Percentiles rank a stretch among this genome's conserved stretches.
phyloP scores from a whole-genome alignment of 2,329 filamentous ascomycete species.

The Microsporum canis region DNA sequence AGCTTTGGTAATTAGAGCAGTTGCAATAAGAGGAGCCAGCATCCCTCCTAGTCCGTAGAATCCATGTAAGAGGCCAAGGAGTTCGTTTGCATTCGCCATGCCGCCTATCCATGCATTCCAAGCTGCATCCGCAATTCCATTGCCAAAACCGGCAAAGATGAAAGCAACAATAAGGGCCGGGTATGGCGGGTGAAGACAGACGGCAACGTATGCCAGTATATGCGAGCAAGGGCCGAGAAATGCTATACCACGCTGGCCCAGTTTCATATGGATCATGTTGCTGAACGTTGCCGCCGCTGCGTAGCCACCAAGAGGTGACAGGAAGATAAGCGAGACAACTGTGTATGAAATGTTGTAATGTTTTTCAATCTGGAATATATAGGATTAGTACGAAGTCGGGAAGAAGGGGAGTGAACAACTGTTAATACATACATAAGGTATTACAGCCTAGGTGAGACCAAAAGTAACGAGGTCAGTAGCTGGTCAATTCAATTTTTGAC shows the following conservation, averaged over 20 bases:
- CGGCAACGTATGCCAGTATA: constrained; percentile 52
- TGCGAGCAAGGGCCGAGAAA: constrained; percentile 52
- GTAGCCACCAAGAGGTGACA: constrained; percentile 39
- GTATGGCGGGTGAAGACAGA: constrained; percentile 58
- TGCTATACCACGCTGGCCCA: constrained; percentile 62
- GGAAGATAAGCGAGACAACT: constrained; percentile 38
- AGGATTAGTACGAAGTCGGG: constrained; percentile 9
- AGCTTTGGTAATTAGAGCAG: constrained; percentile 56
- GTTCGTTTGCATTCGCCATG: constrained; percentile 59
- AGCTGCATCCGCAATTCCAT: constrained; percentile 47
- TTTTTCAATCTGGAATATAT: constrained; percentile 26
- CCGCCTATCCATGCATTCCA: constrained; percentile 54
- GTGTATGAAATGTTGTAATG: constrained; percentile 37
- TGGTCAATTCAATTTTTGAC: neutral
- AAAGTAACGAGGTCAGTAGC: neutral
- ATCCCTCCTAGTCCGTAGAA: constrained; percentile 59
- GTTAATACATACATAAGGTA: constrained; percentile 34
- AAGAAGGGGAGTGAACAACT: neutral
- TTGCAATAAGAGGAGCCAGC: constrained; percentile 58
- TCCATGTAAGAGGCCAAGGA: constrained; percentile 59
- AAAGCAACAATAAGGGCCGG: constrained; percentile 54
- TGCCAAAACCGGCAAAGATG: constrained; percentile 57
- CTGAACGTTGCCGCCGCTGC: constrained; percentile 34
- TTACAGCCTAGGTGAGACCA: constrained; percentile 29
- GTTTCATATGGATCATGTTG: constrained; percentile 31